These are phyloP conservation scores for Arthrinium phaeospermum DNA, from an alignment of 2,329 filamentous ascomycete genomes.

Conservation along the genomic window DNA sequence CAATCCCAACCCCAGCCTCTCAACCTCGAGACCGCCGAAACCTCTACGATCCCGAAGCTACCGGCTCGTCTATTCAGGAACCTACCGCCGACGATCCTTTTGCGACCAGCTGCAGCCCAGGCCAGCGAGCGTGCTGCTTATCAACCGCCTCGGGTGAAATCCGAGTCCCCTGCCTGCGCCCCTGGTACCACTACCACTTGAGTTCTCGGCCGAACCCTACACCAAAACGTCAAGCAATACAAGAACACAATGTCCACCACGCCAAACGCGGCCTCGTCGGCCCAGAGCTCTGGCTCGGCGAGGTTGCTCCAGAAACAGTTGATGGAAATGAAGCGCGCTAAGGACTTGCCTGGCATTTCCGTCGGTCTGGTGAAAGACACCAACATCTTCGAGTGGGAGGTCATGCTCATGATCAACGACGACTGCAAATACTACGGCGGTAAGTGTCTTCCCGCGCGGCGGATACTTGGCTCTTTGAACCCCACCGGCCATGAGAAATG, in stretches of 20 bases:
- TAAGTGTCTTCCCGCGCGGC: conserved; percentile 47
- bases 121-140: not conserved
- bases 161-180: not conserved
- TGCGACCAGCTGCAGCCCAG: not conserved
- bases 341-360: conserved; percentile 92
- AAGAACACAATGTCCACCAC: conserved; percentile 12
- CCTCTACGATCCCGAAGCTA: not conserved
- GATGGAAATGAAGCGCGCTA: conserved; percentile 91
- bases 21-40: not conserved
- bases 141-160: not conserved
- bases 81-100: not conserved
- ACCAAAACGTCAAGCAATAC: no score
- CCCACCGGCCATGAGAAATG: not conserved
- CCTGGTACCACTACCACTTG: not conserved
- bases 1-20: not conserved
- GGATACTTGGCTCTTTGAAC: not conserved
- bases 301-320: conserved; percentile 83
- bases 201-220: not conserved
- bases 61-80: not conserved
- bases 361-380: conserved; percentile 83
- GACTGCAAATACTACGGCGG: conserved; percentile 94
- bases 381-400: conserved; percentile 97
- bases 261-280: conserved; percentile 15
- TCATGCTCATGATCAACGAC: conserved; percentile 98
- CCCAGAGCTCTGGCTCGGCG: conserved; percentile 60